Evolutionary conservation across 768 basidiomycete species (phyloP), one percentile per base, ranked within the genome.

Genomic region (Macrolepiota dolichaula): DNA sequence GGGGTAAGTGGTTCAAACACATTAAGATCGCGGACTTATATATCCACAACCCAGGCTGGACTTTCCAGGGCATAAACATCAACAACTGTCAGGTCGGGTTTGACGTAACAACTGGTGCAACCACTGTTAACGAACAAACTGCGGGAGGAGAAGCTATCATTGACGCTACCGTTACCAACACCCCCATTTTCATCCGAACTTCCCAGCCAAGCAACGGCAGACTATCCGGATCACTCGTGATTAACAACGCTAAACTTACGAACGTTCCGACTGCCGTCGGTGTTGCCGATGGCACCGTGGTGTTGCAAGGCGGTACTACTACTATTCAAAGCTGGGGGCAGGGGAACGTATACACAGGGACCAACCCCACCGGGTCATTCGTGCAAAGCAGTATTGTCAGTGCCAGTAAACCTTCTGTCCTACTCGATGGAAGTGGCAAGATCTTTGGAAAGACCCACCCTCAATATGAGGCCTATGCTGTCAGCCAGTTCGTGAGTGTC

Each of bases 311-410:
- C 24, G 86, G 85, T 25, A 83, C 83, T 1, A 83, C 68, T 17
- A 83, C 81, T 0, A 87, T 90, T 65, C 67, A 74, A 0, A 82
- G 86, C 11, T 93, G 91, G 91, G 89, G 78, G 1, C 90, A 92
- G 71, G 91, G 91, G 35, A 88, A 92, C 62, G 77, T 88, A 29
- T 93, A 81, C 70, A 75, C 71, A 1, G 89, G 90, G 15, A 73
- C 80, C 4, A 77, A 74, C 61, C 64, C 76, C 2, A 61, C 66
- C 1, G 75, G 75, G 2, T 69, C 49, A 6, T 92, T 83, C 69
- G 76, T 74, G 2, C 81, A 90, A 71, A 82, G 77, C 4, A 67
- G 68, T 27, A 79, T 91, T 29, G 61, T 73, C 2, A 71, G 76
- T 5, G 77, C 83, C 0, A 73, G 72, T 58, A 91, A 91, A 69